phyloP scores from a whole-genome alignment of 78 protist genomes.

The Dictyostelium firmibasis region DNA sequence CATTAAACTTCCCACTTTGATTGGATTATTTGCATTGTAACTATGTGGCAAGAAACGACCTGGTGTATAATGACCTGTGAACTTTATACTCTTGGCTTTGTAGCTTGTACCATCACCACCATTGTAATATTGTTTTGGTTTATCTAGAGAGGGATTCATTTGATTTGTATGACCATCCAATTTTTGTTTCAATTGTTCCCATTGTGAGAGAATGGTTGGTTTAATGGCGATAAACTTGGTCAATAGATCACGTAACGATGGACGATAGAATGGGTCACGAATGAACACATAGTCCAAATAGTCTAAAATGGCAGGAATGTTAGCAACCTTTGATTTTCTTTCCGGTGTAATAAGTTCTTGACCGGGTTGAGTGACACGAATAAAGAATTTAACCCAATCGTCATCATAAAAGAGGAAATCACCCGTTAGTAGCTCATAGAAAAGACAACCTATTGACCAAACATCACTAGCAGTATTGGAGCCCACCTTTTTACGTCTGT shows the following conservation, averaged over 20 bases:
- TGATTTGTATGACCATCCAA: background rate
- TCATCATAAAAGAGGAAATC: slow-evolving; percentile 92
- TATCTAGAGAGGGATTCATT: background rate
- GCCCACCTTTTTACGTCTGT: slow-evolving; percentile 86
- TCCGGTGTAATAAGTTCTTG: slow-evolving; percentile 78
- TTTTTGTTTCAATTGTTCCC: slow-evolving; percentile 8
- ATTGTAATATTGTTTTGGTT: slow-evolving; percentile 39
- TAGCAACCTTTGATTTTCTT: slow-evolving; percentile 24
- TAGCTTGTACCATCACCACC: slow-evolving; percentile 75
- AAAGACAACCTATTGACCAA: slow-evolving; percentile 94
- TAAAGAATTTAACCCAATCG: slow-evolving; percentile 92
- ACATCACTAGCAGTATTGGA: slow-evolving; percentile 88
- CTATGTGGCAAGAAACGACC: slow-evolving; percentile 76
- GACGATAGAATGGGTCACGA: slow-evolving; percentile 89
- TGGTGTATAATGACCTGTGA: slow-evolving; percentile 60
- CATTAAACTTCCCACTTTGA: background rate
- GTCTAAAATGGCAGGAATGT: slow-evolving; percentile 74
- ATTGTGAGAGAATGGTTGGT: slow-evolving; percentile 27
- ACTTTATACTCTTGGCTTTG: slow-evolving; percentile 14
- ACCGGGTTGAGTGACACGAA: slow-evolving; percentile 82
- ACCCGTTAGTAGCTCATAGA: slow-evolving; percentile 93
- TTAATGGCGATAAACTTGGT: slow-evolving; percentile 49
- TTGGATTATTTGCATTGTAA: slow-evolving; percentile 7
- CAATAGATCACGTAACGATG: slow-evolving; percentile 73
- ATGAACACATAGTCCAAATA: slow-evolving; percentile 85